Base-by-base conservation (phyloP, 768 basidiomycete genomes). In the Asterophora lycoperdoides region DNA sequence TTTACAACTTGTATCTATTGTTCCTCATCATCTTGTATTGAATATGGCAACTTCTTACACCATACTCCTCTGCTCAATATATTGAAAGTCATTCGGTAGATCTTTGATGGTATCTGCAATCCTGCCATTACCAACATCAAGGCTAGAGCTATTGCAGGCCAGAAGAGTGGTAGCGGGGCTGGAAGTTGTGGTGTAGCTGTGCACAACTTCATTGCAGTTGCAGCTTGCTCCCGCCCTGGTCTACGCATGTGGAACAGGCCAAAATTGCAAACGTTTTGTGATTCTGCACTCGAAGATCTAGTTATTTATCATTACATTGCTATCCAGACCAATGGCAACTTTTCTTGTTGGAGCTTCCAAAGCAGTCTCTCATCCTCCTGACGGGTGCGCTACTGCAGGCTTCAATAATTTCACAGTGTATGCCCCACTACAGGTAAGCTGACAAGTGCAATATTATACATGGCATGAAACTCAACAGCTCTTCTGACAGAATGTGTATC, bases 21-120 rank as follows among this genome's bases (percentile, higher is more conserved):
- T 20, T 32, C 35, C 6, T 6, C 8, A 17, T 36, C 14, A 8
- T 13, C 35, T 5, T 5, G 5, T 14, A 36, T 60, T n/a, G 30
- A 48, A 18, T 49, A 60, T 40, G 50, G 57, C 8, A 51, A 60
- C 42, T 60, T 53, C 8, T 29, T 58, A 32, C 17, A 47, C 18
- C 38, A 51, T 34, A 5, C 29, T 10, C 48, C 55, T 1, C 42
- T 48, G 4, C 18, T 6, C 4, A 11, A 45, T 32, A 23, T 54
- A 11, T 38, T 58, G 17, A 14, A 13, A 6, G 47, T 53, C 28
- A 48, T 58, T 32, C 39, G 49, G 9, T 56, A 48, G 50, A 35
- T 56, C 4, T 49, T 58, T 10, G 19, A 30, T 2, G 50, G 40
- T 36, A 42, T 49, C 20, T 50, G 43, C 32, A 36, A n/a, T 19